These are phyloP conservation scores for Hypoxylon intermedium DNA, from an alignment of 495 filamentous ascomycete species.

Conservation along the genomic window DNA sequence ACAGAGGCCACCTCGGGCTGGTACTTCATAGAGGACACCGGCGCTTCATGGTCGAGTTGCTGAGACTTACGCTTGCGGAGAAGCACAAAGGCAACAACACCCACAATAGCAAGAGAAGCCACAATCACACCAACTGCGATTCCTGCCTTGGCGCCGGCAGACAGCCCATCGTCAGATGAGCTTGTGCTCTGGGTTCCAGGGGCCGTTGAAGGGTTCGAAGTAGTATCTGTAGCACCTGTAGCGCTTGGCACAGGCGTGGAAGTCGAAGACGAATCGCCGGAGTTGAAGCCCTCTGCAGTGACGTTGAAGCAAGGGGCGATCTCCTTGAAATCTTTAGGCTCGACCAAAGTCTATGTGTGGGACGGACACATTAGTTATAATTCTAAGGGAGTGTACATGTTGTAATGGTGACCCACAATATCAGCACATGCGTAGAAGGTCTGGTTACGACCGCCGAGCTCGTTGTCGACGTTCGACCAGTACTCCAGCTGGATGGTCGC, in stretches of 20 bases:
- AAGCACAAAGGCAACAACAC: constrained; percentile 32
- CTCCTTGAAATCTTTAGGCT: constrained; percentile 46
- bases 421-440: constrained; percentile 62
- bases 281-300: constrained; percentile 46
- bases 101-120: constrained; percentile 42
- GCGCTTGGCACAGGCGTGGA: constrained; percentile 16
- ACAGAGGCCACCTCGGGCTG: constrained; percentile 37
- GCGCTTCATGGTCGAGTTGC: constrained; percentile 17
- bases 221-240: constrained; percentile 9
- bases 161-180: constrained; percentile 42
- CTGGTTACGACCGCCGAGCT: constrained; percentile 48
- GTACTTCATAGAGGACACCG: constrained; percentile 3
- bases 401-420: constrained; percentile 38
- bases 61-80: constrained; percentile 28
- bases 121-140: constrained; percentile 57
- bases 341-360: constrained; percentile 48
- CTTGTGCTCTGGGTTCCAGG: constrained; percentile 4
- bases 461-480: constrained; percentile 51
- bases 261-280: constrained; percentile 29
- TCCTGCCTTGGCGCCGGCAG: constrained; percentile 55
- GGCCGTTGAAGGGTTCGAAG: constrained; percentile 1
- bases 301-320: constrained; percentile 61
- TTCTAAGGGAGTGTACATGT: neutral
- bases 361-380: neutral
- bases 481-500: constrained; percentile 62